phyloP scores from a whole-genome alignment of 495 filamentous ascomycete species.

The Filosporella fistucella region DNA sequence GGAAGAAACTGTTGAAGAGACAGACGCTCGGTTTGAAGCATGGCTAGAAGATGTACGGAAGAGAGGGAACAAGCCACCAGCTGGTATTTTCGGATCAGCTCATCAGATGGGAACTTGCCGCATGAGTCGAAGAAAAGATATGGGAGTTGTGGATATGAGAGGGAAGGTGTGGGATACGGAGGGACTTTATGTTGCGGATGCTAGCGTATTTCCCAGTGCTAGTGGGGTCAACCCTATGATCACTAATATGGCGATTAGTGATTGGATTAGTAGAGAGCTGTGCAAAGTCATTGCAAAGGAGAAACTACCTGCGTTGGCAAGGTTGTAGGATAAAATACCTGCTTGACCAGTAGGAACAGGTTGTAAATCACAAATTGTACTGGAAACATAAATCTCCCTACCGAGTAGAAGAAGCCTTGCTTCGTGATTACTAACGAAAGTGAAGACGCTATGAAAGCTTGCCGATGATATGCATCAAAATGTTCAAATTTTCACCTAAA shows the following conservation, averaged over 20 bases:
- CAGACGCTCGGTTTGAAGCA: constrained; percentile 39
- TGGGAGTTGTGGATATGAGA: constrained; percentile 68
- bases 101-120: constrained; percentile 93
- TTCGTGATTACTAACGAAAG: no score
- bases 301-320: background rate
- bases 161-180: constrained; percentile 75
- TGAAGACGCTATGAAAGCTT: no score
- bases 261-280: constrained; percentile 24
- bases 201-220: constrained; percentile 84
- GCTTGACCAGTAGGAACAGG: no score
- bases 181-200: constrained; percentile 76
- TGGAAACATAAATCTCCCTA: no score
- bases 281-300: constrained; percentile 7
- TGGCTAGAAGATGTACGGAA: constrained; percentile 59
- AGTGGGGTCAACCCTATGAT: constrained; percentile 95
- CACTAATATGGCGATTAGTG: constrained; percentile 75
- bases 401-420: no score
- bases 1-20: background rate
- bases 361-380: no score
- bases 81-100: constrained; percentile 47
- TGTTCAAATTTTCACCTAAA: no score
- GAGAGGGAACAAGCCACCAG: constrained; percentile 45
- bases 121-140: constrained; percentile 57
- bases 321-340: no score
- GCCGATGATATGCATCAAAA: no score